These are phyloP conservation scores for Anthostomella pinea DNA, from an alignment of 2,329 filamentous ascomycete genomes.

Conservation along the genomic window DNA sequence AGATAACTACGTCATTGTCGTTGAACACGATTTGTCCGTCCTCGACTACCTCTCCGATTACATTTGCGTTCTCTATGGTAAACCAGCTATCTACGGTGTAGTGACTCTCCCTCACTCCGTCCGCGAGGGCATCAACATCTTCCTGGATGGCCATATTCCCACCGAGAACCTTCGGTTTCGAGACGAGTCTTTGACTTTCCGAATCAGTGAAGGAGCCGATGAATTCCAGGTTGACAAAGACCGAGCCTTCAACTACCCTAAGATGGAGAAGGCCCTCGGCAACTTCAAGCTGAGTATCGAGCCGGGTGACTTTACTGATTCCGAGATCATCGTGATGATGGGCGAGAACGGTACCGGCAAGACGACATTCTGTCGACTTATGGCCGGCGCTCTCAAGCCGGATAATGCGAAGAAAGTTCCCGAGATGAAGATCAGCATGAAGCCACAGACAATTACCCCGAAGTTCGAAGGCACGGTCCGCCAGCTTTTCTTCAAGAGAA, in stretches of 20 bases:
- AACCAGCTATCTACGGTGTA: slow-evolving; percentile 94
- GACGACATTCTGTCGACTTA: slow-evolving; percentile 96
- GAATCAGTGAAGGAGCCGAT: slow-evolving; percentile 83
- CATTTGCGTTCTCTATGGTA: slow-evolving; percentile 94
- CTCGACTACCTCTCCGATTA: slow-evolving; percentile 98
- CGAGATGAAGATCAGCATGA: slow-evolving; percentile 97
- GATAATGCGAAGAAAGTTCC: slow-evolving; percentile 77
- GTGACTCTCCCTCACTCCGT: slow-evolving; percentile 94
- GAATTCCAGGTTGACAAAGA: slow-evolving; percentile 83
- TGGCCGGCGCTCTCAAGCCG: slow-evolving; percentile 90
- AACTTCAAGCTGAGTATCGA: slow-evolving; percentile 83
- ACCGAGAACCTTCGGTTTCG: slow-evolving; percentile 98
- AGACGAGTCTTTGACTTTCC: slow-evolving; percentile 94
- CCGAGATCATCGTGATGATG: slow-evolving; percentile 99
- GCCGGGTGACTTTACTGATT: slow-evolving; percentile 86
- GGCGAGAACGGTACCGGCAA: slow-evolving; percentile 99
- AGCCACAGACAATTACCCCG: slow-evolving; percentile 98
- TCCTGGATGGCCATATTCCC: slow-evolving; percentile 95
- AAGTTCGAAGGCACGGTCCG: slow-evolving; percentile 97
- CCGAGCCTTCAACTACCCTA: slow-evolving; percentile 82
- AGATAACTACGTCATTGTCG: slow-evolving; percentile 95
- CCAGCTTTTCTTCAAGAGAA: slow-evolving; percentile 94
- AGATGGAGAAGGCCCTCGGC: slow-evolving; percentile 90
- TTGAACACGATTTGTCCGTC: slow-evolving; percentile 98
- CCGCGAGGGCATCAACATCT: slow-evolving; percentile 98